These are phyloP conservation scores for Daldinia grandis DNA, from an alignment of 495 filamentous ascomycete genomes.

Conservation along the genomic window DNA sequence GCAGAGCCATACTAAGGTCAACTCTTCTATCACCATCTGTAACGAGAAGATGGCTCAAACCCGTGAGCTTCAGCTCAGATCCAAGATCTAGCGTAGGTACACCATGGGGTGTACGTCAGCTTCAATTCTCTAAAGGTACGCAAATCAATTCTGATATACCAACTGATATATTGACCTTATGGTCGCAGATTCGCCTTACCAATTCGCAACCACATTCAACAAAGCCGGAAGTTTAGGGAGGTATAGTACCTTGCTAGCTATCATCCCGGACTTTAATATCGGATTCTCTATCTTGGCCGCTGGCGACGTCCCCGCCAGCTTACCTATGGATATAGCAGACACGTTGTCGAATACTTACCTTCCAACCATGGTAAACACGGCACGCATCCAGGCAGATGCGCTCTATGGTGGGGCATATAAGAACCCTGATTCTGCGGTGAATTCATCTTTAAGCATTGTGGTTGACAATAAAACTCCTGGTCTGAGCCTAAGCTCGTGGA, in stretches of 20 bases:
- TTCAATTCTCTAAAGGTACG: slow-evolving; percentile 35
- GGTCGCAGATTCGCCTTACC: slow-evolving; percentile 52
- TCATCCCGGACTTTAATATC: slow-evolving; percentile 64
- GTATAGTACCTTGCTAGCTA: slow-evolving; percentile 57
- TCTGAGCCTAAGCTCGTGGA: slow-evolving; percentile 55
- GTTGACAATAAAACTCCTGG: slow-evolving; percentile 51
- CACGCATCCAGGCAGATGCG: slow-evolving; percentile 48
- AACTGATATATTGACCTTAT: not conserved
- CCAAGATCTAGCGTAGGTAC: slow-evolving; percentile 56
- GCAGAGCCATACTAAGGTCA: slow-evolving; percentile 62
- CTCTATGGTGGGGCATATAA: slow-evolving; percentile 52
- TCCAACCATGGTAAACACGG: slow-evolving; percentile 48
- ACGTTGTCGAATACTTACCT: slow-evolving; percentile 48
- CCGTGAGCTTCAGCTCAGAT: slow-evolving; percentile 57
- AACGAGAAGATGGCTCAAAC: slow-evolving; percentile 67
- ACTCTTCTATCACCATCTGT: slow-evolving; percentile 54
- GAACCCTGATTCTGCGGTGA: slow-evolving; percentile 36
- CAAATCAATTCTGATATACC: not conserved
- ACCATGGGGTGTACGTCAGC: slow-evolving; percentile 65
- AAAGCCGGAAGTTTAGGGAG: slow-evolving; percentile 61
- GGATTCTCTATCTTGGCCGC: slow-evolving; percentile 63
- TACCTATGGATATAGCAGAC: slow-evolving; percentile 49
- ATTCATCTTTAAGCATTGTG: slow-evolving; percentile 53
- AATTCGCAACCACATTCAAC: slow-evolving; percentile 58
- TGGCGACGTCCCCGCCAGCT: slow-evolving; percentile 45